Conservation (phyloP, 2,329 filamentous ascomycete genomes). For the Xylaria sp. region DNA sequence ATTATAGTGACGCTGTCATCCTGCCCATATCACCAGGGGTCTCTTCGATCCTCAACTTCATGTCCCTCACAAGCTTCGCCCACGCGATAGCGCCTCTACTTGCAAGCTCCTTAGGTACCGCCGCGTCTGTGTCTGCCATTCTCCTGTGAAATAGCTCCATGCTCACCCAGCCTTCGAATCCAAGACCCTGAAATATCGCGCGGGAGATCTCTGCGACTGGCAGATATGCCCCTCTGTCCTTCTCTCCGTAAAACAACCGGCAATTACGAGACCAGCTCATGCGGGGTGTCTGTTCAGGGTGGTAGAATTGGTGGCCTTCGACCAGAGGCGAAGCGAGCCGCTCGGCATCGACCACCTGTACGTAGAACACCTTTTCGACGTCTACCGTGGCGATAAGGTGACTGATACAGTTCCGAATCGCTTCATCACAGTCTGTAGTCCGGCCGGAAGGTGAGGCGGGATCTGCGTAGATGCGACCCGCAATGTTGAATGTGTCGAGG, state of each 20-base stretch:
- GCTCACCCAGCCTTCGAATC: conserved; percentile 75
- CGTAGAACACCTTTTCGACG: conserved; percentile 74
- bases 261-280: conserved; percentile 87
- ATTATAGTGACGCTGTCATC: conserved; percentile 42
- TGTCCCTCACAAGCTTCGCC: conserved; percentile 47
- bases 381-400: conserved; percentile 66
- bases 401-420: conserved; percentile 64
- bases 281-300: conserved; percentile 65
- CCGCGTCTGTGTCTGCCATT: conserved; percentile 63
- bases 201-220: conserved; percentile 70
- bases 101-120: conserved; percentile 60
- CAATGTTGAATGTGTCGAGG: conserved; percentile 82
- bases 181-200: conserved; percentile 70
- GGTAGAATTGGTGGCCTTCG: conserved; percentile 67
- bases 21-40: conserved; percentile 23
- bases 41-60: conserved; percentile 43
- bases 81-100: conserved; percentile 47
- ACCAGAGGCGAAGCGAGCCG: conserved; percentile 66
- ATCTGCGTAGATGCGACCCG: conserved; percentile 76
- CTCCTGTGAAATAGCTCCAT: conserved; percentile 75
- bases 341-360: conserved; percentile 82
- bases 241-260: conserved; percentile 75
- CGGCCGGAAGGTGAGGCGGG: conserved; percentile 64
- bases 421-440: conserved; percentile 64
- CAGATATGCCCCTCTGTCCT: conserved; percentile 71